Evolutionary conservation across 768 basidiomycete species (phyloP), one percentile per base, ranked within the genome.

Genomic region (Trametes cubensis): DNA sequence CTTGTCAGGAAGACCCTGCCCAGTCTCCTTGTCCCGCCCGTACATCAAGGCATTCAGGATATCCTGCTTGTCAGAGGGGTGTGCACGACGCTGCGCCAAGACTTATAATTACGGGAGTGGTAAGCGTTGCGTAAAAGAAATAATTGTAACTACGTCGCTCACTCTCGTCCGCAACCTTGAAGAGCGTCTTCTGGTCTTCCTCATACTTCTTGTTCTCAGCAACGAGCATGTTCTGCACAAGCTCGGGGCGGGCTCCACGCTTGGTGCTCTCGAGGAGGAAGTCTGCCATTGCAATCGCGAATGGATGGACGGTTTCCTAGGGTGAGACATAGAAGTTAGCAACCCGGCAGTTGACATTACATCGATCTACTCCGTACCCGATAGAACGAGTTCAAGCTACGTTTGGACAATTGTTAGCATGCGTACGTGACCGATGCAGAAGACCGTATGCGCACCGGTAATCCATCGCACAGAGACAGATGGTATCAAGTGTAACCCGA

Each of bases 331-430:
- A 20, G 28, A 14, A 1, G 39, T 17, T 5, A 21, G 25, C 10
- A 21, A 21, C 4, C 15, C 4, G 3, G 26, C 26, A 34, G 23
- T 21, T 30, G 20, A 44, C 6, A 3, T 1, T 14, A 4, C 17
- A 13, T 30, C 7, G 15, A 39, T 15, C 20, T 15, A 25, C 23
- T 7, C 55, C 70, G 26, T 58, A 77, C 78, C 39, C 68, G 69
- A 62, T 81, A 81, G 71, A 80, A 81, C 0, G 80, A 80, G 66
- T 83, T 83, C 47, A 82, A 60, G 15, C 81, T 79, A 44, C 21
- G 30, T 3, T 1, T 2, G 10, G 5, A 6, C 10, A 11, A 5
- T 4, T 2, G 6, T 34, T 34, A 34, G 34, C 34, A 34, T 34
- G 34, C 10, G 10, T 11, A 34, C 10, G 10, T 11, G 10, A 11